Base-by-base conservation (phyloP, 2,329 filamentous ascomycete genomes). In the Fusarium bactridioides region DNA sequence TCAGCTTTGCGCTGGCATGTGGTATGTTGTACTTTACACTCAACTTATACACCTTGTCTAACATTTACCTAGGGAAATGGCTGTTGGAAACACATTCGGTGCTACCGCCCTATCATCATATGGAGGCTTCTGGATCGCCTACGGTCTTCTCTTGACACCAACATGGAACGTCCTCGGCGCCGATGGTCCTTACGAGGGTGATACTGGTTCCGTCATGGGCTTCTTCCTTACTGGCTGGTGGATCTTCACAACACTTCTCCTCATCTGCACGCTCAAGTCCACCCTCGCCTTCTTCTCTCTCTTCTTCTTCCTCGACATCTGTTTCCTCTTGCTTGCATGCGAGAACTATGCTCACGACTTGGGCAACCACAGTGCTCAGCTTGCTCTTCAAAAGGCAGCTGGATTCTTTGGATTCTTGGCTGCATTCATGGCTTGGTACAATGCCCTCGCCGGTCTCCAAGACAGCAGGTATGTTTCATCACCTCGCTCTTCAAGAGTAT, bases 351-450 rank as follows among this genome's bases (percentile, higher is more conserved):
- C 86, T 50, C 77, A 70, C 76, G 83, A 91, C 79, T 83, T 88
- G 69, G 87, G 86, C 64, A 83, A 87, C 72, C 61, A 80, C 23
- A 72, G 75, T 2, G 82, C 87, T 21, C 81, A 86, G 73, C 63
- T 81, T 10, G 82, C 80, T 21, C 83, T 93, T 48, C 89, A 89
- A 76, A 92, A 91, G 81, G 89, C 92, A 8, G 94, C 92, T 71
- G 94, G 94, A 59, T 86, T 90, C 69, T 95, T 96, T 79, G 94
- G 94, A n/a, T 86, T 96, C 69, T 77, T 96, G 11, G 90, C 93
- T 3, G 92, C 93, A 1, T 96, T 97, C 79, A 79, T 93, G 62
- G 93, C 94, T 8, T 97, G 94, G 94, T 97, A 95, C 83, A 94
- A 94, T 78, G 93, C 94, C 41, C 86, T 95, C 67, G 93, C 93